These are phyloP conservation scores for Jasminum sambac DNA, from an alignment of 257 asterid species.

Conservation along the genomic window DNA sequence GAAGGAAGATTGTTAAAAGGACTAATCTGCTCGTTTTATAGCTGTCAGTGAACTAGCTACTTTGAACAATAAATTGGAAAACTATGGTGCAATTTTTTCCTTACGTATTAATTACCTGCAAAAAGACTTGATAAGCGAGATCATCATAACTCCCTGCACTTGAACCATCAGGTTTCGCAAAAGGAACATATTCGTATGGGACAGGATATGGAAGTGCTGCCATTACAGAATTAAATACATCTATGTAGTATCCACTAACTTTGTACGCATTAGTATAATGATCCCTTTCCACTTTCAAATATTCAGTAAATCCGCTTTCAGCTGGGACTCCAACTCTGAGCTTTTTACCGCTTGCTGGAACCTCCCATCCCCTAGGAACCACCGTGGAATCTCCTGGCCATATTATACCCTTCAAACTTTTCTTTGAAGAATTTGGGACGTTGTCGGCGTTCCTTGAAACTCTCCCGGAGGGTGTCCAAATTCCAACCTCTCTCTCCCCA, in stretches of 20 bases:
- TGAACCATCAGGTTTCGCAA: conserved; percentile 16
- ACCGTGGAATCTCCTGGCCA: conserved; percentile 51
- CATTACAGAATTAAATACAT: conserved; percentile 42
- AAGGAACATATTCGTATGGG: conserved; percentile 35
- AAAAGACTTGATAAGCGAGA: conserved; percentile 14
- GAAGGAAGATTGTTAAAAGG: neutral
- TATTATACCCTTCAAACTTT: conserved; percentile 22
- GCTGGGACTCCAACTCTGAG: conserved; percentile 46
- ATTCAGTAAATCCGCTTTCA: conserved; percentile 28
- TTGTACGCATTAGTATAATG: conserved; percentile 26
- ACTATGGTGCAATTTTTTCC: neutral
- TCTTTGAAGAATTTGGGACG: conserved; percentile 18
- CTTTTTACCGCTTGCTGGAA: conserved; percentile 41
- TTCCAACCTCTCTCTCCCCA: conserved; percentile 31
- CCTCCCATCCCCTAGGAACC: conserved; percentile 52
- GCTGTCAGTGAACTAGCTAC: neutral
- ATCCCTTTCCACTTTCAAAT: conserved; percentile 38
- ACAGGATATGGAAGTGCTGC: conserved; percentile 37
- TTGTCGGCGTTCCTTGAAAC: conserved; percentile 15
- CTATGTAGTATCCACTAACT: conserved; percentile 37
- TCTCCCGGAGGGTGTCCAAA: conserved; percentile 33
- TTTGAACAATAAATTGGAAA: neutral
- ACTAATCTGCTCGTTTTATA: neutral
- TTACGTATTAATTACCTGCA: conserved; percentile 20
- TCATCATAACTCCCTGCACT: conserved; percentile 18